A percentile compares a stretch with the other conserved stretches of the same genome.
Conservation (phyloP, 2,329 filamentous ascomycete species). For the Dactylellina leptospora region DNA sequence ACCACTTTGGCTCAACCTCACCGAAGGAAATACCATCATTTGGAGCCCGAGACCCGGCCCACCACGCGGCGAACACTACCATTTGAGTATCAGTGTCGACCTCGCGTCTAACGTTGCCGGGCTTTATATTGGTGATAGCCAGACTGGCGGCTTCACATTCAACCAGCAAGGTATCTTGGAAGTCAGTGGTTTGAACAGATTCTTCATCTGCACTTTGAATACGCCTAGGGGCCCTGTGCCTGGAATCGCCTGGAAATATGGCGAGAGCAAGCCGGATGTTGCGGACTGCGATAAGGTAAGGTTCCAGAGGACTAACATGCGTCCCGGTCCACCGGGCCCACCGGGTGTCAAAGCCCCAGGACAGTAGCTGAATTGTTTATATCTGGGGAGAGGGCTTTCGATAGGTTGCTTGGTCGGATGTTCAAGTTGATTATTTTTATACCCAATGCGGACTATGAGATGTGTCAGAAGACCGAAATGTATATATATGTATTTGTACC, state of each 20-base stretch:
- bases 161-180: slow-evolving; percentile 13
- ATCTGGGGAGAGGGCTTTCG: too few species aligned
- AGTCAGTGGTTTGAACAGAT: slow-evolving; percentile 14
- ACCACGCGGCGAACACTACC: slow-evolving; percentile 24
- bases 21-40: slow-evolving; percentile 24
- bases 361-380: too few species aligned
- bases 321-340: slow-evolving; percentile 5
- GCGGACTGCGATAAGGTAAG: slow-evolving; percentile 15
- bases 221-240: slow-evolving; percentile 18
- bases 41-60: slow-evolving; percentile 22
- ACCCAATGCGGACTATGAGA: too few species aligned
- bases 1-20: slow-evolving; percentile 14
- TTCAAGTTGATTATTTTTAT: too few species aligned
- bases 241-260: slow-evolving; percentile 31
- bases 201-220: slow-evolving; percentile 25
- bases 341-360: slow-evolving; percentile 1
- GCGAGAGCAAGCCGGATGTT: slow-evolving; percentile 3
- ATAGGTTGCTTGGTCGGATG: too few species aligned
- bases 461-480: too few species aligned
- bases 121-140: slow-evolving; percentile 16
- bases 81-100: slow-evolving; percentile 11
- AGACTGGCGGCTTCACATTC: slow-evolving; percentile 18
- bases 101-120: slow-evolving; percentile 25
- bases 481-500: too few species aligned
- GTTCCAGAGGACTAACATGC: neutral